Evolutionary conservation across 139 green algal genomes (phyloP).

Genomic region (Zygnema cylindricum): DNA sequence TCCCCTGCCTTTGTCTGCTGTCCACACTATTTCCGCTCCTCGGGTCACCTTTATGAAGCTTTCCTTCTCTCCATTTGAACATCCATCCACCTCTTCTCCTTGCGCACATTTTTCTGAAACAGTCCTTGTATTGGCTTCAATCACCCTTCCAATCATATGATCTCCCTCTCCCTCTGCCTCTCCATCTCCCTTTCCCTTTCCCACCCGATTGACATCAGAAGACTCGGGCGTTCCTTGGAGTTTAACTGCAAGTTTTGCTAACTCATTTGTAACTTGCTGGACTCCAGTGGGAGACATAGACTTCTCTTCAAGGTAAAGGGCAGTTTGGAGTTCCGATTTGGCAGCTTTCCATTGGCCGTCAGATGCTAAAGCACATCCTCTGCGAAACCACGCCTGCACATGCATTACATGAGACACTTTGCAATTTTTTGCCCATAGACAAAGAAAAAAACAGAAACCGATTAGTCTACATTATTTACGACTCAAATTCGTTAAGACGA

Average conservation of each 20-base stretch:
- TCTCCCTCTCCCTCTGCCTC: neutral
- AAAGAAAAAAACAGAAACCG: too few species aligned
- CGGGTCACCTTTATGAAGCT: neutral
- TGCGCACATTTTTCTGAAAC: neutral
- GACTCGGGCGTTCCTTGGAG: neutral
- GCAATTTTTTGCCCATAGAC: too few species aligned
- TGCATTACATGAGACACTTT: neutral
- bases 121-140: neutral
- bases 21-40: neutral
- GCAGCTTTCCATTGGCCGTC: neutral
- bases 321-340: neutral
- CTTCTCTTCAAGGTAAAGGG: neutral
- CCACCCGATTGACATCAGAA: neutral
- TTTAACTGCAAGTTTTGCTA: neutral
- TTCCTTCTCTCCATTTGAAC: neutral
- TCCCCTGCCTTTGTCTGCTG: neutral
- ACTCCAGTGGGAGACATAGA: neutral
- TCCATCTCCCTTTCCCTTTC: neutral
- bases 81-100: neutral
- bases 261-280: neutral
- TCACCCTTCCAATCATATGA: neutral
- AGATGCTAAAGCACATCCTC: slow-evolving; percentile 6
- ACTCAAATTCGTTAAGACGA: too few species aligned
- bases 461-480: too few species aligned
- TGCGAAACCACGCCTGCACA: slow-evolving; percentile 20